A percentile compares a stretch with the other conserved stretches of the same genome.
These are phyloP conservation scores for Teunomyces kruisii DNA, from an alignment of 805 yeast species.

Conservation along the genomic window DNA sequence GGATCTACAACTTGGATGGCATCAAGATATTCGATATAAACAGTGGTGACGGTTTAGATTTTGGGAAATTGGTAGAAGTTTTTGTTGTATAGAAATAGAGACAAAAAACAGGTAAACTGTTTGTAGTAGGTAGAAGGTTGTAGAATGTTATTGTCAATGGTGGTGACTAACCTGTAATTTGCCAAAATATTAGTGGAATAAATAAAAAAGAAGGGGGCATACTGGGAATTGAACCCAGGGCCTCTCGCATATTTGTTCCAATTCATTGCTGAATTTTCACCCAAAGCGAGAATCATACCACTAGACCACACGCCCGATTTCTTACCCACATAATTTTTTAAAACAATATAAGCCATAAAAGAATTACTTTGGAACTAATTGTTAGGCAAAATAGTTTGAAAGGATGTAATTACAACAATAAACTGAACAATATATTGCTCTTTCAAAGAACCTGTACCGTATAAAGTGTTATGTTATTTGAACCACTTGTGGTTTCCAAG, in stretches of 20 bases:
- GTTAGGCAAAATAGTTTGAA: neutral
- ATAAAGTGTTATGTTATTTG: no score
- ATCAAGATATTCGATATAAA: conserved; percentile 61
- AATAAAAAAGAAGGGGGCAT: conserved; percentile 22
- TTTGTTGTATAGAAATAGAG: conserved; percentile 43
- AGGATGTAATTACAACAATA: no score
- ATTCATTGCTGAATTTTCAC: conserved; percentile 1
- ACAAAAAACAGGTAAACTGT: no score
- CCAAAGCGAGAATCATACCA: conserved; percentile 27
- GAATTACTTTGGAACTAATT: neutral
- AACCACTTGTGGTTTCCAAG: no score
- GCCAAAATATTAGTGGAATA: no score
- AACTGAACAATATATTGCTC: no score
- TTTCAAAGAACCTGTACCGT: no score
- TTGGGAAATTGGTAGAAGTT: conserved; percentile 69
- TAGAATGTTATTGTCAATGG: no score
- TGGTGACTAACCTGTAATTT: no score
- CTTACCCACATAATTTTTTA: neutral
- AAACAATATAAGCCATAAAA: neutral
- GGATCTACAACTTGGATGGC: conserved; percentile 64
- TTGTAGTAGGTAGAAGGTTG: no score
- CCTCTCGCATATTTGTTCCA: conserved; percentile 26
- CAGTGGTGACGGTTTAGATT: conserved; percentile 68
- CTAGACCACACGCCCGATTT: conserved; percentile 24
- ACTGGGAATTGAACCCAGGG: conserved; percentile 37